These are phyloP conservation scores for Saksenaea oblongispora DNA, from an alignment of 371 early-diverging fungal species.

Conservation along the genomic window DNA sequence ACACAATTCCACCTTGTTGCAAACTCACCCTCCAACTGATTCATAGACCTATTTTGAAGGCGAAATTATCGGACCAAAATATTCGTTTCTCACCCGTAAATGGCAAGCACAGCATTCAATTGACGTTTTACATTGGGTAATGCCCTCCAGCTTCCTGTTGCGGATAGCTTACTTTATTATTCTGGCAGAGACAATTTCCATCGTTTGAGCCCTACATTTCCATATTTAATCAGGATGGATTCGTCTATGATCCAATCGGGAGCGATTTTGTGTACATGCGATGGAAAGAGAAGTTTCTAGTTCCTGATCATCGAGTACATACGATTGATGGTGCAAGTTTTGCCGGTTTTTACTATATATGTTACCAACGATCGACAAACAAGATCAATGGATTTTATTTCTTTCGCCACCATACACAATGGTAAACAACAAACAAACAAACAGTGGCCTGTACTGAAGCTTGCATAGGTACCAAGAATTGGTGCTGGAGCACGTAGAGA, in stretches of 20 bases:
- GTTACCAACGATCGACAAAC: slow-evolving; percentile 75
- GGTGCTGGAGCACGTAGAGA: slow-evolving; percentile 62
- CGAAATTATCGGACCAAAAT: slow-evolving; percentile 74
- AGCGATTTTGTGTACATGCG: slow-evolving; percentile 90
- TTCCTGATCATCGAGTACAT: slow-evolving; percentile 89
- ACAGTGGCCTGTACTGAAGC: neutral
- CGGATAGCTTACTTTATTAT: neutral
- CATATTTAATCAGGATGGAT: slow-evolving; percentile 67
- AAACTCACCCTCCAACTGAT: neutral
- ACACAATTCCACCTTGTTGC: neutral
- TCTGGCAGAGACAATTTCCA: slow-evolving; percentile 48
- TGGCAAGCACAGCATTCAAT: slow-evolving; percentile 81
- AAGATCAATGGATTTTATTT: slow-evolving; percentile 85
- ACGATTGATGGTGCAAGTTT: slow-evolving; percentile 89
- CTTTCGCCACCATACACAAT: slow-evolving; percentile 73
- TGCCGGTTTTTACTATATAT: slow-evolving; percentile 95
- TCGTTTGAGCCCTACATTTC: slow-evolving; percentile 60
- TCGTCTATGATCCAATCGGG: slow-evolving; percentile 67
- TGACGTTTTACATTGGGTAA: slow-evolving; percentile 83
- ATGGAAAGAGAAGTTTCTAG: slow-evolving; percentile 96
- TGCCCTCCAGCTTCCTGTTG: neutral
- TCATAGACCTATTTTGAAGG: slow-evolving; percentile 73
- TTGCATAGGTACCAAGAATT: slow-evolving; percentile 72
- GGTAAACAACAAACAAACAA: slow-evolving; percentile 31
- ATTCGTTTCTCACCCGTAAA: slow-evolving; percentile 80